These are phyloP conservation scores for Asterella californica DNA, from an alignment of 225 moss, liverwort and hornwort species.

Conservation along the genomic window DNA sequence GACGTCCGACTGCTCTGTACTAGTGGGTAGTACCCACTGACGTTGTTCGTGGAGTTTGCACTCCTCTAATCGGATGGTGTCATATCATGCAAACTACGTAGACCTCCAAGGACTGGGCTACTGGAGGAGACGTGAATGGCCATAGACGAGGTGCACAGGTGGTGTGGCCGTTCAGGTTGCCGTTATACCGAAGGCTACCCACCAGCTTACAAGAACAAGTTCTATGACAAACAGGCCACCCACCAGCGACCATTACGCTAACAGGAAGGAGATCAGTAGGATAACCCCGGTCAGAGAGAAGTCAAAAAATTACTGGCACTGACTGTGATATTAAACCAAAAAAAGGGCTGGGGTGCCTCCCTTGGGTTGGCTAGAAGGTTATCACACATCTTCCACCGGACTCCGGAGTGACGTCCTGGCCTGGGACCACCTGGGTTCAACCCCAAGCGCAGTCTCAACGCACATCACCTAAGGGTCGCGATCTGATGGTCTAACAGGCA, in stretches of 20 bases:
- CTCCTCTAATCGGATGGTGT: neutral
- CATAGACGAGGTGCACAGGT: neutral
- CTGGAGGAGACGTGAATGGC: too few relatives aligned
- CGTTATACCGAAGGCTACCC: neutral
- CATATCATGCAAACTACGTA: neutral
- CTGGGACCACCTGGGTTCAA: too few relatives aligned
- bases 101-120: neutral
- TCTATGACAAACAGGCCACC: constrained; percentile 3
- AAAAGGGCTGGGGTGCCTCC: too few relatives aligned
- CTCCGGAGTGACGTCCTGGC: too few relatives aligned
- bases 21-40: neutral
- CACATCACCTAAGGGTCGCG: too few relatives aligned
- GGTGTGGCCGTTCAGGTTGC: constrained; percentile 10
- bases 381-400: too few relatives aligned
- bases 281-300: neutral
- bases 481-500: too few relatives aligned
- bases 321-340: too few relatives aligned
- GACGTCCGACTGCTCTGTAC: neutral
- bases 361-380: too few relatives aligned
- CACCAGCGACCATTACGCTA: neutral
- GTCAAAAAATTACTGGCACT: constrained; percentile 6
- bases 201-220: neutral
- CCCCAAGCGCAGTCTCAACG: too few relatives aligned
- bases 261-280: neutral
- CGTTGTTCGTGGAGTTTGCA: neutral